Base-by-base conservation (phyloP, 306 rosid species). In the Lablab purpureus region DNA sequence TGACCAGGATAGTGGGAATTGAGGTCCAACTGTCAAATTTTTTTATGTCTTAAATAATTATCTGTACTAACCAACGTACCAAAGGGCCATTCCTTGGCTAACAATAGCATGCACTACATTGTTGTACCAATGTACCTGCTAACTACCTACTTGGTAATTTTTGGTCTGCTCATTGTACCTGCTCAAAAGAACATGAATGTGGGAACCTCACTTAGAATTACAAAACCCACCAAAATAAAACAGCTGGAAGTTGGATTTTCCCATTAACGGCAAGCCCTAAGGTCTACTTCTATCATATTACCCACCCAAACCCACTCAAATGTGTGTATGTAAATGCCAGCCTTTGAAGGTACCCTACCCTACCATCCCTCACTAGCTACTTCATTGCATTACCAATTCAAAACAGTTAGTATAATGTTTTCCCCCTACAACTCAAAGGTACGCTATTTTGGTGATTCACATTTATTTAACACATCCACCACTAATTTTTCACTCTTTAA, bases 51-150 rank as follows among this genome's bases (percentile, higher is more conserved):
- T 22, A 34, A 56, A 25, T 45, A 43, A 64, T 60, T 46, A 59
- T 32, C 46, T 67, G 83, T 79, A 83, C 80, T 75, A 47, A 34
- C 23, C 49, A 60, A 79, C 47, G 90, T 81, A 83, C 84, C 75
- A 64, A 67, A 76, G 77, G 85, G 32, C 47, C 84, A 79, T 80
- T 49, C 47, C n/a, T 68, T 69, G 34, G 50, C 36, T 81, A 77
- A 36, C 45, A 27, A 28, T 6, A 58, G 19, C 68, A 63, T 37
- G 83, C 76, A 78, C 75, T 13, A 34, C 51, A 25, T 46, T n/a
- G 77, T 43, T 74, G 64, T 67, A 81, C 83, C 25, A 66, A 40
- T 28, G 34, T 74, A 71, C 67, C 71, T 23, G 30, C 82, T 60
- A 50, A 41, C 41, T 76, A 50, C 50, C 32, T 76, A 51, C 43